Base-by-base conservation (phyloP, 169 alveolate genomes). In the Sarcocystis neurona region DNA sequence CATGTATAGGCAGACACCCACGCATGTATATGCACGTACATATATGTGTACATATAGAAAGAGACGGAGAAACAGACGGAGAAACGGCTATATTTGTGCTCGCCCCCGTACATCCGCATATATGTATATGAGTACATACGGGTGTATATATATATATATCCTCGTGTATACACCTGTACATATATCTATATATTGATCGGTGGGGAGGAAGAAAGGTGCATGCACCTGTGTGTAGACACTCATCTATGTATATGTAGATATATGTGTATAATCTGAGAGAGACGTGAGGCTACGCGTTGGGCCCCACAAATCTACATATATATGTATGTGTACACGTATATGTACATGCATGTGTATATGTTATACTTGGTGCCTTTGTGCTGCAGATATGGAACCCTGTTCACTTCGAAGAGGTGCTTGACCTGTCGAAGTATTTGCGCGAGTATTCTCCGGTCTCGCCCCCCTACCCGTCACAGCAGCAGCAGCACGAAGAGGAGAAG, bases 311-410 rank as follows among this genome's bases (percentile, higher is more conserved):
- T n/a, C n/a, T n/a, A n/a, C n/a, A n/a, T n/a, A n/a, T n/a, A n/a
- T n/a, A n/a, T n/a, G n/a, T n/a, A n/a, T n/a, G n/a, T n/a, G n/a
- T n/a, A n/a, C n/a, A n/a, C n/a, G n/a, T n/a, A n/a, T n/a, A n/a
- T n/a, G n/a, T n/a, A n/a, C n/a, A n/a, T n/a, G n/a, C n/a, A n/a
- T n/a, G n/a, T n/a, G n/a, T n/a, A n/a, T 23, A 0, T 53, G 66
- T 18, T 0, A 53, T 53, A 20, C 66, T 53, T 53, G 30, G 66
- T 32, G 32, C n/a, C 23, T 53, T 23, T 53, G 12, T 53, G 30
- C 12, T 66, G 2, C 74, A 89, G 90, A 89, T 89, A 15, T 89
- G 92, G 92, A 89, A 89, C 37, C 92, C 92, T 48, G 92, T 89
- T 0, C 85, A 79, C 34, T 89, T 89, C 63, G 90, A 63, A 70